These are phyloP conservation scores for Musa acuminata DNA, from an alignment of 176 grass and related monocot genomes.

Conservation along the genomic window DNA sequence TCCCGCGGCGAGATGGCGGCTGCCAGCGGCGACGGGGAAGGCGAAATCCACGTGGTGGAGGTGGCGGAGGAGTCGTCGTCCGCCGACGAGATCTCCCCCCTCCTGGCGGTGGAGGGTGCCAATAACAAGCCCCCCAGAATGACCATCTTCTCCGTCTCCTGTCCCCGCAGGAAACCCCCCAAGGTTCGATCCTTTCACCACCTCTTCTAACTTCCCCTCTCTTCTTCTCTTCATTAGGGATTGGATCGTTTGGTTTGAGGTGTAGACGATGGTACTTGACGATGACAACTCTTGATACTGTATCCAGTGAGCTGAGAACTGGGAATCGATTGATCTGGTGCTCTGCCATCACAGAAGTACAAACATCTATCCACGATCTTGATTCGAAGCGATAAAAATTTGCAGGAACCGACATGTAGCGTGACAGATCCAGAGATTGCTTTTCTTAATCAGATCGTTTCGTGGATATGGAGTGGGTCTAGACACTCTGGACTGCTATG, in stretches of 20 bases:
- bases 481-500: constrained; percentile 23
- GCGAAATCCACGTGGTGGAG: neutral
- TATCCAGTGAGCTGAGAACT: neutral
- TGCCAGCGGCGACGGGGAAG: neutral
- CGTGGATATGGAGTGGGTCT: constrained; percentile 19
- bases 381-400: neutral
- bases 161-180: neutral
- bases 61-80: neutral
- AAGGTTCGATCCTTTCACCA: neutral
- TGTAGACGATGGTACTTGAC: neutral
- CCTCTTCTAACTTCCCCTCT: neutral
- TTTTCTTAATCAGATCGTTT: constrained; percentile 16
- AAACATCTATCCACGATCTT: neutral
- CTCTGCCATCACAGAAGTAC: neutral
- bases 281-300: neutral
- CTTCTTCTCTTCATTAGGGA: too few species aligned
- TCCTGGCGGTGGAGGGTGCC: neutral
- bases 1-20: neutral
- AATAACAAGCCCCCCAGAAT: neutral
- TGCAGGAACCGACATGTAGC: constrained; percentile 1
- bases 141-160: constrained; percentile 14
- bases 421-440: neutral
- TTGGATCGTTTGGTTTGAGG: neutral
- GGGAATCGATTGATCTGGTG: neutral
- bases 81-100: neutral